These are phyloP conservation scores for Irpex rosettiformis DNA, from an alignment of 1,284 basidiomycete species.

Conservation along the genomic window DNA sequence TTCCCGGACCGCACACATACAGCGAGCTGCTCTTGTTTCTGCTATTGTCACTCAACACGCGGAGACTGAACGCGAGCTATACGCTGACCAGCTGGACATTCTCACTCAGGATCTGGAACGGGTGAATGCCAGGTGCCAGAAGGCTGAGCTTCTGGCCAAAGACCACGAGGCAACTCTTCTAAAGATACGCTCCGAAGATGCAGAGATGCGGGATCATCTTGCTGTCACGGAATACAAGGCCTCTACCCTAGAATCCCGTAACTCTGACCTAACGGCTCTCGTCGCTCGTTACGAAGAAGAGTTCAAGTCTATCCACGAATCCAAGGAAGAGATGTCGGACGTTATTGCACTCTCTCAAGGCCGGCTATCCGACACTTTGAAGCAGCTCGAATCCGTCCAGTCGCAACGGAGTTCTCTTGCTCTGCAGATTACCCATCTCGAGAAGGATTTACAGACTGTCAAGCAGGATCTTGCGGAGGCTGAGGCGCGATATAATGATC, in stretches of 20 bases:
- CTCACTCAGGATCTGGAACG: constrained; percentile 18
- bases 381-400: constrained; percentile 48
- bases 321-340: constrained; percentile 35
- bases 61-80: constrained; percentile 10
- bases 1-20: background rate
- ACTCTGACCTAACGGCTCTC: constrained; percentile 24
- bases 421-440: constrained; percentile 60
- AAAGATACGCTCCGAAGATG: constrained; percentile 9
- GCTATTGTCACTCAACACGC: constrained; percentile 17
- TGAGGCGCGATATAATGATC: constrained; percentile 52
- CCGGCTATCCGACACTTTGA: constrained; percentile 37
- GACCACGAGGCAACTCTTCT: constrained; percentile 7
- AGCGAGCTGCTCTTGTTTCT: constrained; percentile 12
- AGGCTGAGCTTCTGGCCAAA: constrained; percentile 8
- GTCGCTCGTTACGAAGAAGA: constrained; percentile 34
- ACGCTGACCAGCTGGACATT: constrained; percentile 6
- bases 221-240: constrained; percentile 28
- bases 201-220: constrained; percentile 13
- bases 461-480: constrained; percentile 51
- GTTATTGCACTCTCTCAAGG: constrained; percentile 37
- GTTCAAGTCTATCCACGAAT: constrained; percentile 23
- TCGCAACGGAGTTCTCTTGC: constrained; percentile 60
- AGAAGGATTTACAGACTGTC: constrained; percentile 47
- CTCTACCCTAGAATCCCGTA: constrained; percentile 22
- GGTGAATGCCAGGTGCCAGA: background rate